Evolutionary conservation across 257 asterid species (phyloP), one percentile per base, ranked within the genome.

Genomic region (Buddleja alternifolia): DNA sequence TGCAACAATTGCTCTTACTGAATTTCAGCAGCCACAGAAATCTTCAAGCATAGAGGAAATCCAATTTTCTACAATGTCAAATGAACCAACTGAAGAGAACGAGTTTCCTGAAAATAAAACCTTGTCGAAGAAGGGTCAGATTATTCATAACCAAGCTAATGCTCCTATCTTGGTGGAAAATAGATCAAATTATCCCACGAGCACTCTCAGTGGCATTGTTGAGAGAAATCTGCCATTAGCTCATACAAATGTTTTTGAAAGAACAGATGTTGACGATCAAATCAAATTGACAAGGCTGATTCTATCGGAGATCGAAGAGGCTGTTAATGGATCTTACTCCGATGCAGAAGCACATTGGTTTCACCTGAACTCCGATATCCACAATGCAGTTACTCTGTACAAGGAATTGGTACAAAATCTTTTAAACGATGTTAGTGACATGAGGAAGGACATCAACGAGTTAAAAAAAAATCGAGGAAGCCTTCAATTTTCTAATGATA

Each of bases 1-100:
- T 56, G 98, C 90, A 63, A 70, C 95, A 11, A 66, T 85, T 63
- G 88, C 83, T 66, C 82, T 92, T 52, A 73, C 92, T 73, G 92
- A 81, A 71, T 70, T 68, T 77, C 90, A 85, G 82, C 85, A 70
- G 78, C 72, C 64, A 24, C 86, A 82, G 57, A 65, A 44, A 61
- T 77, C 72, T 63, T 72, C 53, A 55, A 63, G 73, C 68, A 24
- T 36, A 61, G 85, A 83, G 47, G 81, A 67, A 63, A 59, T 57
- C 52, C 76, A 78, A 79, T 57, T 77, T 67, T 67, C 69, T 61
- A 77, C 73, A 63, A 47, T 50, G 67, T 42, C 73, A 36, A 64
- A 60, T 71, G 81, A 74, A 61, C 55, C 70, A 77, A 56, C 51
- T 69, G 73, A 51, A 60, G 76, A 23, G 53, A 66, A 69, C 32